Base-by-base conservation (phyloP, 768 basidiomycete species). In the Mycena indigotica region DNA sequence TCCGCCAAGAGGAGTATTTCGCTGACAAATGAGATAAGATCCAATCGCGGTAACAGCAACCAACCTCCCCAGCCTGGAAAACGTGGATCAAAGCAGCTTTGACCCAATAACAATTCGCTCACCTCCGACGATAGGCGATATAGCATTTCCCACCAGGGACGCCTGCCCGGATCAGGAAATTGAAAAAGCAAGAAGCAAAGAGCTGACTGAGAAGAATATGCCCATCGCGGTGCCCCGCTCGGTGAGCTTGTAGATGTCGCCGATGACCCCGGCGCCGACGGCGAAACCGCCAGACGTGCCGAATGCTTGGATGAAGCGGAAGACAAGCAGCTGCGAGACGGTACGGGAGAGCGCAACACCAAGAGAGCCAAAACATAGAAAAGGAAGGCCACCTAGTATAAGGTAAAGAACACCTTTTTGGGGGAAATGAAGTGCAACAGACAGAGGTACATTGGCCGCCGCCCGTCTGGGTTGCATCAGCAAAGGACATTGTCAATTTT, bases 301-400 rank as follows among this genome's bases (percentile, higher is more conserved):
- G 51, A 83, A 74, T 0, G 80, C 84, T 61, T 86, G 84, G 2
- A 85, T 63, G n/a, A 80, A 74, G 6, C 85, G 76, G 65, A 79
- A 81, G 4, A 77, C 70, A 54, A 86, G 74, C 8, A 87, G 66
- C n/a, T 66, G 62, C 1, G 64, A 65, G 19, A 80, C 64, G 23
- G 63, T 73, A 2, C 64, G 58, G 0, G 79, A 74, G 1, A 65
- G 49, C 0, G 80, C 77, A 0, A 83, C 79, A 1, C 82, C 84
- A 10, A 85, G 67, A 28, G 81, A 80, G 3, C 75, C 81, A 1
- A 81, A 51, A 28, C 77, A 73, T 48, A 80, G 73, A 45, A 84
- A 72, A 2, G 84, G 83, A 32, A 84, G 69, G 16, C 80, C 80
- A 19, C 63, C 70, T 44, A 44, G 41, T 16, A n/a, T n/a, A n/a